Conservation (phyloP, 768 basidiomycete species). For the Lentinula boryana region DNA sequence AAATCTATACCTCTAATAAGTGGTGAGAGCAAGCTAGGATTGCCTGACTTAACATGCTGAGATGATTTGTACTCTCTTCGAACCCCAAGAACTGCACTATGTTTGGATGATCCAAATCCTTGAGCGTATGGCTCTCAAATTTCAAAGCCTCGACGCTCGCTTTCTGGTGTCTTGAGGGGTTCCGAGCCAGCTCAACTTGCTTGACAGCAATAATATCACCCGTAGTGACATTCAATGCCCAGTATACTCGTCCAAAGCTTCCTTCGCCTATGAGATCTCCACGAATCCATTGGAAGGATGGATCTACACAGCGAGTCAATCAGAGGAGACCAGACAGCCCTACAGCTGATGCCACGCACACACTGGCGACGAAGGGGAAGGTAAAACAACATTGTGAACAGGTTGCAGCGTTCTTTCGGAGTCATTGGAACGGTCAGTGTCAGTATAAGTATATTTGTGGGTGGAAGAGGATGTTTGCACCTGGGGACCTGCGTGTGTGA, state of each 20-base stretch:
- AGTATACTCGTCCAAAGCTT: slow-evolving; percentile 89
- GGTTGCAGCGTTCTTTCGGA: not conserved
- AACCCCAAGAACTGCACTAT: slow-evolving; percentile 92
- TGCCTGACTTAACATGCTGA: slow-evolving; percentile 72
- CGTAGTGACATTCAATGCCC: slow-evolving; percentile 83
- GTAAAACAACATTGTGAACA: not conserved
- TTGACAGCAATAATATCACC: slow-evolving; percentile 96
- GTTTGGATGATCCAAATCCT: slow-evolving; percentile 83
- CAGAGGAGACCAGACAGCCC: not conserved
- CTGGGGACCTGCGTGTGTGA: not conserved
- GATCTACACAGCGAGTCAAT: not conserved
- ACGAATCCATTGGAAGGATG: slow-evolving; percentile 86
- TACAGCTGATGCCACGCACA: not conserved
- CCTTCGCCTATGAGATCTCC: slow-evolving; percentile 92
- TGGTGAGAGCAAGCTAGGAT: not conserved
- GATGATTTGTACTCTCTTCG: slow-evolving; percentile 64
- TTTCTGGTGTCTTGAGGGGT: slow-evolving; percentile 62
- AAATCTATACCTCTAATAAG: slow-evolving; percentile 47
- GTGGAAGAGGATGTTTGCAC: not conserved
- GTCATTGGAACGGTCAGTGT: not conserved
- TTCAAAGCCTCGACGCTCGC: slow-evolving; percentile 76
- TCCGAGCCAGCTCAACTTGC: slow-evolving; percentile 80
- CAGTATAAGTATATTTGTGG: not conserved
- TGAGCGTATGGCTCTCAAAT: slow-evolving; percentile 80
- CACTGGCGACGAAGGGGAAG: not conserved